phyloP scores from a whole-genome alignment of 108 stramenopile genomes.

The Cyclotella atomus region DNA sequence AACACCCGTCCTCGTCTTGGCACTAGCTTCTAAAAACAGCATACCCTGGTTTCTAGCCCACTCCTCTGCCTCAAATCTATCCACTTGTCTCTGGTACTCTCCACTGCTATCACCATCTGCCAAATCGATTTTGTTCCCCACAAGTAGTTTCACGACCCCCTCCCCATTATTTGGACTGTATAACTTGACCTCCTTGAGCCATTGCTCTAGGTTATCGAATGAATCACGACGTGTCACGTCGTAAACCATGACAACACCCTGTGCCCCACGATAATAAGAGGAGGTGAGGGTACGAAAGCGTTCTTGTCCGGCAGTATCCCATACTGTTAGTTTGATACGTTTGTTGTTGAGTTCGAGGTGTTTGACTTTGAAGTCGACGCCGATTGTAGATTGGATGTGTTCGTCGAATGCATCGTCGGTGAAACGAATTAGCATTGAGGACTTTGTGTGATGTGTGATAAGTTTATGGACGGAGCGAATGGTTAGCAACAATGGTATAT shows the following conservation, averaged over 20 bases:
- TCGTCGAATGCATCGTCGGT: conserved; percentile 99
- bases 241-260: conserved; percentile 98
- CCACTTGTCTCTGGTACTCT: conserved; percentile 63
- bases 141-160: conserved; percentile 95
- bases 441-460: conserved; percentile 52
- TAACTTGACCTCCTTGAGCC: conserved; percentile 97
- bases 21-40: conserved; percentile 96
- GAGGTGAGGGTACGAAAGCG: conserved; percentile 98
- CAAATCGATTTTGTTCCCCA: conserved; percentile 98
- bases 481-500: too few relatives aligned
- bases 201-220: conserved; percentile 96
- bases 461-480: background rate
- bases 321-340: conserved; percentile 94
- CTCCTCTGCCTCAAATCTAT: conserved; percentile 88
- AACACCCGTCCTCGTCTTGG: conserved; percentile 93
- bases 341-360: conserved; percentile 85
- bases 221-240: conserved; percentile 98
- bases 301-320: conserved; percentile 99
- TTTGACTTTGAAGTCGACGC: conserved; percentile 97
- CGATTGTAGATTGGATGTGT: conserved; percentile 97
- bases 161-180: conserved; percentile 95
- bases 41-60: conserved; percentile 96
- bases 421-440: conserved; percentile 96
- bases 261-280: conserved; percentile 98
- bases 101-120: conserved; percentile 41